Evolutionary conservation across 2,329 filamentous ascomycete genomes (phyloP).

Genomic region (Aspergillus puulaauensis): DNA sequence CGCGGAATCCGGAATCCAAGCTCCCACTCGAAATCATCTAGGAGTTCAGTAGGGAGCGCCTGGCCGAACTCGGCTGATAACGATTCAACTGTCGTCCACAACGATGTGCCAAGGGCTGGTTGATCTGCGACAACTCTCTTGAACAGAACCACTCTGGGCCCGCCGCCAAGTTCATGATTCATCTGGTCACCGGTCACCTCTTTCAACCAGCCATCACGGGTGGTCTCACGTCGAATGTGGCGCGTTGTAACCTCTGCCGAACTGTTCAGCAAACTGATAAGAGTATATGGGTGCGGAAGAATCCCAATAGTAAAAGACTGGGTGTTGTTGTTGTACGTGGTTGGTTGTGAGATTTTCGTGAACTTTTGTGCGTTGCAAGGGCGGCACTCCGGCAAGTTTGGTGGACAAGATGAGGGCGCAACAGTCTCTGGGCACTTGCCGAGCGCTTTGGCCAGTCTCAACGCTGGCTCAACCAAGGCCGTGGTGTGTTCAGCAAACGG

Average conservation of each 20-base stretch:
- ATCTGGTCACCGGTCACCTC: conserved; percentile 70
- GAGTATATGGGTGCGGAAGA: conserved; percentile 88
- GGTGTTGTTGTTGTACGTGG: conserved; percentile 69
- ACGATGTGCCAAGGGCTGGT: conserved; percentile 60
- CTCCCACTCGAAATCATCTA: conserved; percentile 77
- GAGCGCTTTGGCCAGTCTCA: conserved; percentile 72
- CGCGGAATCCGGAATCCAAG: conserved; percentile 81
- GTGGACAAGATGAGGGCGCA: conserved; percentile 75
- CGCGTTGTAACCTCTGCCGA: conserved; percentile 60
- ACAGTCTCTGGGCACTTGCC: conserved; percentile 73
- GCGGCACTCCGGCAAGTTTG: conserved; percentile 72
- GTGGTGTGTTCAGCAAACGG: conserved; percentile 75
- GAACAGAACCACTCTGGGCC: conserved; percentile 68
- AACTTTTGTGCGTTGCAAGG: conserved; percentile 67
- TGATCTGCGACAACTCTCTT: conserved; percentile 79
- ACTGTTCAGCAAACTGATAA: conserved; percentile 64
- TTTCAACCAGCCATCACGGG: conserved; percentile 76
- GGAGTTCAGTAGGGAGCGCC: conserved; percentile 51
- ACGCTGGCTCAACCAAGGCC: conserved; percentile 66
- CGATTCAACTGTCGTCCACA: conserved; percentile 79
- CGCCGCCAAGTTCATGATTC: conserved; percentile 61
- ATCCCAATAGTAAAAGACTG: conserved; percentile 77
- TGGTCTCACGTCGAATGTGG: conserved; percentile 66
- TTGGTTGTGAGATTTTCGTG: conserved; percentile 66
- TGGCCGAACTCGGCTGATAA: conserved; percentile 49